Conservation (phyloP, 768 basidiomycete species). For the Amanita pallidorosea region DNA sequence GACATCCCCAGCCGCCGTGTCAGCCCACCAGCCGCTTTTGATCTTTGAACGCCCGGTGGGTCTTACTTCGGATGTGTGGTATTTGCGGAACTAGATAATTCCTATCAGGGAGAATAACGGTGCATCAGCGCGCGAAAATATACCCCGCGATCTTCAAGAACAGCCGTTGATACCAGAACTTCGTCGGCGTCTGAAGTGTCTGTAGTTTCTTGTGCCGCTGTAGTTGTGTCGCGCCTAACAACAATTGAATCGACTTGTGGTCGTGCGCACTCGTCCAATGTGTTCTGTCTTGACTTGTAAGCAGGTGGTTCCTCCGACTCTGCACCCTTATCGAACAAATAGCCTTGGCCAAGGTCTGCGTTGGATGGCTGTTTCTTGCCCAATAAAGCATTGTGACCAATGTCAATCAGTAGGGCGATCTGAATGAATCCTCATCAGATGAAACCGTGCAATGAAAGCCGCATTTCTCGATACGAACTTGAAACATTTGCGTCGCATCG, state of each 20-base stretch:
- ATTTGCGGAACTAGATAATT: constrained; percentile 30
- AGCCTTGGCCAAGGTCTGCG: background rate
- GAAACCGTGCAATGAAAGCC: background rate
- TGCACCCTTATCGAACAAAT: background rate
- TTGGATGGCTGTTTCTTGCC: constrained; percentile 10
- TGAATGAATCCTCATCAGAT: constrained; percentile 7
- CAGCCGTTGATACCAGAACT: constrained; percentile 9
- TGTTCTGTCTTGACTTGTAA: background rate
- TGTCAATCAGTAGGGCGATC: constrained; percentile 36
- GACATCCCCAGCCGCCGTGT: constrained; percentile 27
- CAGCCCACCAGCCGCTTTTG: constrained; percentile 38
- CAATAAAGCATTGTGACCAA: constrained; percentile 26
- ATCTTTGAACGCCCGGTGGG: constrained; percentile 24
- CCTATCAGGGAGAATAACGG: background rate
- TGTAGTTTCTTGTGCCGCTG: background rate
- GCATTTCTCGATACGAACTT: constrained; percentile 17
- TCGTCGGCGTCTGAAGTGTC: constrained; percentile 5
- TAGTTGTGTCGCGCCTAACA: background rate
- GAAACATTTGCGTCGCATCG: constrained; percentile 36
- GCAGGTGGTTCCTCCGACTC: background rate
- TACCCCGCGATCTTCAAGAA: constrained; percentile 25
- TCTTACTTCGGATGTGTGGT: constrained; percentile 37
- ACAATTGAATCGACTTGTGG: background rate
- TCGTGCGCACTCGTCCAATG: background rate
- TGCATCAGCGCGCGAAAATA: background rate